phyloP scores from a whole-genome alignment of 495 filamentous ascomycete species.

The Daldinia vernicosa region DNA sequence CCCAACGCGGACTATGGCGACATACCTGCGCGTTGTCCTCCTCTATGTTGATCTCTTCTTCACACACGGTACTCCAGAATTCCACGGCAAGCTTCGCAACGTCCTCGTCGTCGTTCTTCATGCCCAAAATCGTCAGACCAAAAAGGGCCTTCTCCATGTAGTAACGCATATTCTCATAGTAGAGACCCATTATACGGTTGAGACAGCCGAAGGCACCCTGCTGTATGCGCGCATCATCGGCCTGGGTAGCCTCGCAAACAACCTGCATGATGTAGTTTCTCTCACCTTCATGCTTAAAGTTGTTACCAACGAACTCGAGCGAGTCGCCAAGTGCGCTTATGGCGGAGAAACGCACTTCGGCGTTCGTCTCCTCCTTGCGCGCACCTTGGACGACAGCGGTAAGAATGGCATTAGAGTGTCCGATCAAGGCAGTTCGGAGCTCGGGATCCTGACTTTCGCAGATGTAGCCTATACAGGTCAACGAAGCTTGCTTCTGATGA shows the following conservation, averaged over 20 bases:
- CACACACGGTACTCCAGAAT: slow-evolving; percentile 99
- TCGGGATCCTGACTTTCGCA: slow-evolving; percentile 94
- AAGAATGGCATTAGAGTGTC: slow-evolving; percentile 95
- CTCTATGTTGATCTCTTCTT: slow-evolving; percentile 96
- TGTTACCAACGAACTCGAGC: slow-evolving; percentile 96
- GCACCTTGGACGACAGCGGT: slow-evolving; percentile 98
- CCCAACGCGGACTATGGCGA: slow-evolving; percentile 21
- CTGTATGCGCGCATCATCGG: slow-evolving; percentile 86
- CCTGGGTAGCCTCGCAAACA: slow-evolving; percentile 97
- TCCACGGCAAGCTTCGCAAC: slow-evolving; percentile 97
- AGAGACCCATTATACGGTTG: slow-evolving; percentile 96
- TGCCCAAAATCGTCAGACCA: slow-evolving; percentile 96
- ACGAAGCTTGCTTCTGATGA: slow-evolving; percentile 89
- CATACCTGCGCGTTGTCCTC: slow-evolving; percentile 90
- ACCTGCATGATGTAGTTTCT: slow-evolving; percentile 99
- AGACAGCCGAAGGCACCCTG: slow-evolving; percentile 95
- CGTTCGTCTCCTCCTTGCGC: slow-evolving; percentile 90
- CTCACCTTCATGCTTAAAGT: slow-evolving; percentile 99
- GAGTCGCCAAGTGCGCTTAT: slow-evolving; percentile 94
- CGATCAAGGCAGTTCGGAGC: slow-evolving; percentile 78
- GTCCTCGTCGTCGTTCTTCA: slow-evolving; percentile 98
- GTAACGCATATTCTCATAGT: slow-evolving; percentile 99
- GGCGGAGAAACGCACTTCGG: slow-evolving; percentile 88
- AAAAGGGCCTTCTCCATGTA: slow-evolving; percentile 99
- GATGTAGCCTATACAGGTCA: slow-evolving; percentile 95